Base-by-base conservation (phyloP, 352 stramenopile genomes). In the Globisporangium cederbergense region DNA sequence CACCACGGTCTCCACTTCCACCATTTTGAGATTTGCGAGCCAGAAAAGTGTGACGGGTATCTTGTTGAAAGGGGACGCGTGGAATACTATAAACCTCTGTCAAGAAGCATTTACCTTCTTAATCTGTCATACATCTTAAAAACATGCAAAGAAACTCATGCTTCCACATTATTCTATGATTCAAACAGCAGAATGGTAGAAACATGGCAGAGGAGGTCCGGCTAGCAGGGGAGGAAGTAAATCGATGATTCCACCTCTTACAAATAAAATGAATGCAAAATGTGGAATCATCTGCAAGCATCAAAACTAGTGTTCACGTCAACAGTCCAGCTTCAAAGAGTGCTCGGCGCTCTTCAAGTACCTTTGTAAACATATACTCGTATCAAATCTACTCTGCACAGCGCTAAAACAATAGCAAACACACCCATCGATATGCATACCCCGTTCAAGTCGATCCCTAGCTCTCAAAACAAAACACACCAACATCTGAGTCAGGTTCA, bases 1-100 rank as follows among this genome's bases (percentile, higher is more conserved):
- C 30, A 93, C 46, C 70, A 83, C 40, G 9, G 67, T 53, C 11
- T 77, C 36, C 4, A 56, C n/a, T 47, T 80, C 71, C 64, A 76
- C 71, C 4, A 25, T 72, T 4, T 51, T 16, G 0, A 8, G n/a
- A 43, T n/a, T 58, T 45, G 30, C 52, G 52, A 58, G 36, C 52
- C 30, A 46, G 38, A 42, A 45, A 14, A 20, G 18, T 58, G 52
- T 42, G 52, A 58, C 9, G 7, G 43, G 43, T 43, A 50, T 43
- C 16, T 61, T 40, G 8, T 49, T 32, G 8, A 11, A 10, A 34
- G 20, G 36, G 13, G 32, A 54, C 32, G 5, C 30, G 9, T 2
- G 3, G 4, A 3, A 13, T 49, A 22, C 18, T 0, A 6, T 49
- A 22, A 20, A 22, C 43, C 43, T 49, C 43, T 49, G 14, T 8